Percentiles rank a stretch among this genome's conserved stretches.
Conservation (phyloP, 306 rosid species). For the Quercus mongolica region DNA sequence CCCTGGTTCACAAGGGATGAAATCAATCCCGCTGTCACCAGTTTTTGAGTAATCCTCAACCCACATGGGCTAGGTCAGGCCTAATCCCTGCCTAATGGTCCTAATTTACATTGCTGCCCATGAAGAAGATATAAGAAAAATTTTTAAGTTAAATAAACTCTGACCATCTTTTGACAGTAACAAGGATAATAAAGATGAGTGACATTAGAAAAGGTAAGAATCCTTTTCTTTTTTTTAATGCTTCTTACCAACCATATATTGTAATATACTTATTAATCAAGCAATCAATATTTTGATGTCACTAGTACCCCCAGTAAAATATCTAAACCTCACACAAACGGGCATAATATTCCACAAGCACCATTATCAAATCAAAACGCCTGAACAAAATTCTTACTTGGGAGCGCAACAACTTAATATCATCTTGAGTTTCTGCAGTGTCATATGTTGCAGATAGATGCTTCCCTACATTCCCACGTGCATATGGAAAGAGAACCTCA, state of each 20-base stretch:
- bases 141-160: no score
- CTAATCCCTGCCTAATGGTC: no score
- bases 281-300: neutral
- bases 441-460: constrained; percentile 78
- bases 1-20: no score
- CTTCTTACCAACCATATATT: neutral
- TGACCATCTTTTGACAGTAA: no score
- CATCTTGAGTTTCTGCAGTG: constrained; percentile 67
- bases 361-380: constrained; percentile 13
- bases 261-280: neutral
- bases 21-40: no score
- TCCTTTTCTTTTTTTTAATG: no score
- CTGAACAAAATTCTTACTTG: constrained; percentile 53
- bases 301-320: neutral
- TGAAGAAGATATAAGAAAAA: no score
- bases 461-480: constrained; percentile 79
- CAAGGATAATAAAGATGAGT: no score
- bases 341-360: constrained; percentile 21
- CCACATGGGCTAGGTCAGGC: no score
- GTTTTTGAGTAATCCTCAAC: no score
- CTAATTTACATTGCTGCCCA: no score
- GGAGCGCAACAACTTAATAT: constrained; percentile 64
- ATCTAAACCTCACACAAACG: neutral
- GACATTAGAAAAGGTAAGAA: no score
- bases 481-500: constrained; percentile 94